These are phyloP conservation scores for Cudoniella acicularis DNA, from an alignment of 495 filamentous ascomycete species.

Conservation along the genomic window DNA sequence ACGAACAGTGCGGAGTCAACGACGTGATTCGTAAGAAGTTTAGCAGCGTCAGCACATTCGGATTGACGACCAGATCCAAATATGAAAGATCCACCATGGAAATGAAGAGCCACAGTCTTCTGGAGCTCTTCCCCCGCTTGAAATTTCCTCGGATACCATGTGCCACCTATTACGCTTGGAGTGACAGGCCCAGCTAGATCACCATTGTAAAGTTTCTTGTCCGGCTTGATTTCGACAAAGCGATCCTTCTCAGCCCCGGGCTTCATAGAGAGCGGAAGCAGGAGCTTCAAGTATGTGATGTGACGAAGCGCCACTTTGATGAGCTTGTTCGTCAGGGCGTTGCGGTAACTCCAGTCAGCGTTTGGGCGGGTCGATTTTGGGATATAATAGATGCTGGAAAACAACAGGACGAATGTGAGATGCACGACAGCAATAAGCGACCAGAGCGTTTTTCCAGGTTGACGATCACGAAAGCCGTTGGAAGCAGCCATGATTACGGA, in stretches of 20 bases:
- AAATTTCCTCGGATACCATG: slow-evolving; percentile 20
- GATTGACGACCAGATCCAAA: slow-evolving; percentile 34
- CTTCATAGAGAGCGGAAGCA: no score
- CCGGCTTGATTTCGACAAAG: slow-evolving; percentile 2
- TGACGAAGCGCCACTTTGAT: no score
- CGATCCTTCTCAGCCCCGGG: no score
- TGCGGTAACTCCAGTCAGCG: slow-evolving; percentile 27
- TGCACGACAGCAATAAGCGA: slow-evolving; percentile 25
- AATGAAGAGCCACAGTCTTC: slow-evolving; percentile 39
- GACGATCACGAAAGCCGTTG: no score
- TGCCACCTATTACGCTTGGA: slow-evolving; percentile 14
- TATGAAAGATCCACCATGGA: slow-evolving; percentile 50
- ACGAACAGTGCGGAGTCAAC: slow-evolving; percentile 24
- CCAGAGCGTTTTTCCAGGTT: slow-evolving; percentile 35
- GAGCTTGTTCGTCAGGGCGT: no score
- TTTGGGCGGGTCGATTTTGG: slow-evolving; percentile 26
- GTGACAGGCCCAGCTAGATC: slow-evolving; percentile 11
- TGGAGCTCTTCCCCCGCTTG: not conserved
- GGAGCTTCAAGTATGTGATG: no score
- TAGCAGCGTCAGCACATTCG: slow-evolving; percentile 34
- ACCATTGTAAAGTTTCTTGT: slow-evolving; percentile 13
- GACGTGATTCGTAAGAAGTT: slow-evolving; percentile 23
- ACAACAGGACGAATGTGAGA: slow-evolving; percentile 27
- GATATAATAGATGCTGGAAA: slow-evolving; percentile 30
- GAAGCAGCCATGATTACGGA: no score